Base-by-base conservation (phyloP, 2,329 filamentous ascomycete genomes). In the Ophiostoma sp. region DNA sequence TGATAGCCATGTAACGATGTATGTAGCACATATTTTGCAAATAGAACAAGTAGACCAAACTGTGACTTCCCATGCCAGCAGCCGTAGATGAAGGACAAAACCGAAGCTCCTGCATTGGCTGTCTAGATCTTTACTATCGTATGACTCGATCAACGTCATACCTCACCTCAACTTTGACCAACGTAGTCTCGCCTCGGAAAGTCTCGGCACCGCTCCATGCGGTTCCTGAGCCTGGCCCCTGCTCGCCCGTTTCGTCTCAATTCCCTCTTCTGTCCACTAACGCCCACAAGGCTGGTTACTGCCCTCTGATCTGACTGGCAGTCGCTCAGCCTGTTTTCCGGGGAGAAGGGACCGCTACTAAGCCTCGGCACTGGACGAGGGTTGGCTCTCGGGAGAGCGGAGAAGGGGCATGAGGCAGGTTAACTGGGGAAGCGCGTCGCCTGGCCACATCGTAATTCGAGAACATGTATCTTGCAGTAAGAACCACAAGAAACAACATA, bases 321-420 rank as follows among this genome's bases (percentile, higher is more conserved):
- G 27, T 41, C 42, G 38, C 40, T 67, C 66, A 67, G 55, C 58
- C 41, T 42, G 66, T 62, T 40, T 64, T 6, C 62, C 67, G 63
- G 63, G 63, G 63, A 68, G n/a, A 68, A 68, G 67, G 64, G 27
- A 27, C 52, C 27, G 52, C 52, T 52, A 52, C 64, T 66, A 68
- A 68, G 67, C 67, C 67, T 68, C 67, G 67, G 67, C 67, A 68
- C 64, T 68, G 67, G 18, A 63, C 63, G 14, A 40, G 42, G 55
- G 42, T 55, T 44, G 45, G 52, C n/a, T 36, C 9, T 69, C 67
- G 67, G 67, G 36, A 69, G 67, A 66, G 64, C 64, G 67, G 67
- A 69, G 67, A 63, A 14, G 45, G 8, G 55, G 27, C 27, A 27
- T 27, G 27, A 62, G 42, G 55, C 38, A 52, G 41, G 18, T 18